phyloP scores from a whole-genome alignment of 73 alveolate species.

The Effrenium voratum region DNA sequence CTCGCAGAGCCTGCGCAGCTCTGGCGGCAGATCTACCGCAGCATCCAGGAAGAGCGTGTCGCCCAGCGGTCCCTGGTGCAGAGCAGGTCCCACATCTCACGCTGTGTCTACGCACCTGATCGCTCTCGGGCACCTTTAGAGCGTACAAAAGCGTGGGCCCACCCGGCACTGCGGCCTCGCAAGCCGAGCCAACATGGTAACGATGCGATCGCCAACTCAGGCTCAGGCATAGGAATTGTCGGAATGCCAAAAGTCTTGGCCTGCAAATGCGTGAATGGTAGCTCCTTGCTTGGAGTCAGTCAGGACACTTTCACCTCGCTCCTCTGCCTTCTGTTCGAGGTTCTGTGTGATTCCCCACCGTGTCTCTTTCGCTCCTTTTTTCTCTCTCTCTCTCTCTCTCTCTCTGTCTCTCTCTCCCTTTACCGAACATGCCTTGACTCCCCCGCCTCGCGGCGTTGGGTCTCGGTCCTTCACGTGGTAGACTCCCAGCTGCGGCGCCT shows the following conservation, averaged over 20 bases:
- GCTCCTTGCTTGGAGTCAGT: too few species aligned
- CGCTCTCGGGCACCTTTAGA: conserved; percentile 30
- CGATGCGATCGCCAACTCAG: background rate
- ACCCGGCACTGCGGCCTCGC: conserved; percentile 24
- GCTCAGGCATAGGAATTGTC: conserved; percentile 43
- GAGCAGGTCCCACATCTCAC: background rate
- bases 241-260: conserved; percentile 72
- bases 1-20: too few species aligned
- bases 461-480: conserved; percentile 29
- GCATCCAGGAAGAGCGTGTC: conserved; percentile 76
- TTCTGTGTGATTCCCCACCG: too few species aligned
- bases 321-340: too few species aligned
- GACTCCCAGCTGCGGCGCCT: conserved; percentile 40
- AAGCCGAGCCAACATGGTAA: background rate
- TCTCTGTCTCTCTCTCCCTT: too few species aligned
- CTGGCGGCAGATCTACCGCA: background rate
- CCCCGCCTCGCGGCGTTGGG: conserved; percentile 35
- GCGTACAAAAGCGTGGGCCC: conserved; percentile 58
- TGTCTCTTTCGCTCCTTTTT: too few species aligned
- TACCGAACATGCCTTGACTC: too few species aligned
- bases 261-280: too few species aligned
- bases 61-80: conserved; percentile 46
- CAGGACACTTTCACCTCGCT: too few species aligned
- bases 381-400: too few species aligned
- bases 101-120: conserved; percentile 23